These are phyloP conservation scores for Metschnikowia vanudenii DNA, from an alignment of 805 yeast genomes.

Conservation along the genomic window DNA sequence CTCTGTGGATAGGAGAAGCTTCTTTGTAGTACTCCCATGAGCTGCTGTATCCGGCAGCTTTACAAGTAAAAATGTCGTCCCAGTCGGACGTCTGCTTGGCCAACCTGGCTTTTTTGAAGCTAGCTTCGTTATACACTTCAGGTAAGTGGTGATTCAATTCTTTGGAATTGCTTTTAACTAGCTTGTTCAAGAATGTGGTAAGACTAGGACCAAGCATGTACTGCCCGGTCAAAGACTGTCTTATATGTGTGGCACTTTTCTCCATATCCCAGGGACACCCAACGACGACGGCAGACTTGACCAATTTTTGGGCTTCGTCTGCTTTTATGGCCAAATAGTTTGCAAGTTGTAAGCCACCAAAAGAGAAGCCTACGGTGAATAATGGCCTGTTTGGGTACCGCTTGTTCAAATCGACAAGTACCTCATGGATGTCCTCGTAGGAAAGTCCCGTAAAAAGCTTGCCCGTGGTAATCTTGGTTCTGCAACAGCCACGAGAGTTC, in stretches of 20 bases:
- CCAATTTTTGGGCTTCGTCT: constrained; percentile 27
- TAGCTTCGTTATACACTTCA: constrained; percentile 27
- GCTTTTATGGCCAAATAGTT: constrained; percentile 69
- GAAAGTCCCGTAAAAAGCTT: constrained; percentile 68
- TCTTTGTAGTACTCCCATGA: constrained; percentile 63
- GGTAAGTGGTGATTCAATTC: constrained; percentile 30
- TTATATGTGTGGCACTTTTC: constrained; percentile 46
- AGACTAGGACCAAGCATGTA: constrained; percentile 37
- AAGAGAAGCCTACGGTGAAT: constrained; percentile 73
- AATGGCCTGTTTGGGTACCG: constrained; percentile 61
- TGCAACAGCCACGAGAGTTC: constrained; percentile 75
- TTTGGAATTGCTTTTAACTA: constrained; percentile 36
- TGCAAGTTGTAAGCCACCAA: constrained; percentile 70
- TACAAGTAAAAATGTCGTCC: constrained; percentile 65
- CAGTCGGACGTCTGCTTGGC: constrained; percentile 49
- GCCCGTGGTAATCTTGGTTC: constrained; percentile 66
- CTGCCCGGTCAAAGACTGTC: constrained; percentile 33
- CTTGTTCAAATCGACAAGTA: constrained; percentile 48
- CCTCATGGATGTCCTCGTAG: constrained; percentile 64
- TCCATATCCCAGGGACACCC: constrained; percentile 78
- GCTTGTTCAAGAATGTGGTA: constrained; percentile 30
- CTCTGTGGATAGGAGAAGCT: constrained; percentile 56
- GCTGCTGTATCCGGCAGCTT: constrained; percentile 61
- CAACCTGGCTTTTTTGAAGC: constrained; percentile 49
- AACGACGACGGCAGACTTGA: constrained; percentile 51